Percentiles rank a stretch among this genome's conserved stretches.
Evolutionary conservation across 176 grass and related monocot species (phyloP).

Genomic region (Phyllostachys edulis): DNA sequence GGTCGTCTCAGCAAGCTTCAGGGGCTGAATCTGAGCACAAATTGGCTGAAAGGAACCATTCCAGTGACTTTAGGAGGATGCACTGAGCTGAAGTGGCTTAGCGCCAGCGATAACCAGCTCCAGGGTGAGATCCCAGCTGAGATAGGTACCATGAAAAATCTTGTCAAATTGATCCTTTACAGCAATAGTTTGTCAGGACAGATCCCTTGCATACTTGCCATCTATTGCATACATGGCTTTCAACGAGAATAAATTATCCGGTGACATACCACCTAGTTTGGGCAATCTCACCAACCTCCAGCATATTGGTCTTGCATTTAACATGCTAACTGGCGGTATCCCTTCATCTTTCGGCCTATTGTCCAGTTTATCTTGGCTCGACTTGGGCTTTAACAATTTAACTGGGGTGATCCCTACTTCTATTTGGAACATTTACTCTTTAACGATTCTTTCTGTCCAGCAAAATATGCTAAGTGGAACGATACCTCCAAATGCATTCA

Average conservation of each 20-base stretch:
- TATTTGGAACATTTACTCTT: slow-evolving; percentile 33
- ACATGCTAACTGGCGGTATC: slow-evolving; percentile 10
- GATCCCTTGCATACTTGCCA: slow-evolving; percentile 5
- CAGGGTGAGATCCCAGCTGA: slow-evolving; percentile 28
- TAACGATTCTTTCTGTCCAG: background rate
- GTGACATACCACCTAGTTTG: background rate
- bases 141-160: slow-evolving; percentile 15
- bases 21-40: background rate
- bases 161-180: background rate
- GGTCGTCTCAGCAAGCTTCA: slow-evolving; percentile 4
- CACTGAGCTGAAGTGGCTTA: background rate
- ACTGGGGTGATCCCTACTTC: slow-evolving; percentile 20
- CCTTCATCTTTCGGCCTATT: slow-evolving; percentile 24
- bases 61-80: slow-evolving; percentile 2
- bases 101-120: slow-evolving; percentile 5
- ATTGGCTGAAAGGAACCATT: slow-evolving; percentile 33
- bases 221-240: background rate
- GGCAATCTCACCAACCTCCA: background rate
- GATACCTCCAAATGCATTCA: background rate
- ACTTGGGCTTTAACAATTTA: background rate
- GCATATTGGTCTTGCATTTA: background rate
- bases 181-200: background rate
- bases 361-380: background rate
- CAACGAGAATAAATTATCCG: background rate
- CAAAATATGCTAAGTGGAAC: background rate